These are phyloP conservation scores for Pelargonium citronellum DNA, from an alignment of 441 rosid species.

Conservation along the genomic window DNA sequence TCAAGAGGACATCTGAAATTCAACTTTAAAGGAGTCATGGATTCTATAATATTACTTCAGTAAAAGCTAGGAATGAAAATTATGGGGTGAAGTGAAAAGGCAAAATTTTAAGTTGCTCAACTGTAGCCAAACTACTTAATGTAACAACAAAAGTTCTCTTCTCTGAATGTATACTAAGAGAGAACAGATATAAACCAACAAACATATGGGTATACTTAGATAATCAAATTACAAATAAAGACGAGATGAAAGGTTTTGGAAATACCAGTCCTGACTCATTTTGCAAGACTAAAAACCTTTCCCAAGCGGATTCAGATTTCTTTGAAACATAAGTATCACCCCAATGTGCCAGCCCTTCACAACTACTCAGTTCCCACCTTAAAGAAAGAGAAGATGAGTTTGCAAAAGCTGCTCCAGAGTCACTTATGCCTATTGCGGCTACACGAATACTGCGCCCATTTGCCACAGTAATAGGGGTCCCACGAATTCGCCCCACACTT, in stretches of 20 bases:
- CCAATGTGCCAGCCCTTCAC: conserved; percentile 77
- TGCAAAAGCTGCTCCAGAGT: conserved; percentile 72
- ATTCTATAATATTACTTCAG: background rate
- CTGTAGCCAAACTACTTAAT: conserved; percentile 1
- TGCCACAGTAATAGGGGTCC: conserved; percentile 69
- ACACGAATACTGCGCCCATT: conserved; percentile 77
- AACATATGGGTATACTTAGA: background rate
- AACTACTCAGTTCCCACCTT: conserved; percentile 71
- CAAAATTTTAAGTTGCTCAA: background rate
- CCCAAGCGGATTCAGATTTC: conserved; percentile 66
- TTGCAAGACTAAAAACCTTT: conserved; percentile 67
- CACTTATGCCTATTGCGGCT: conserved; percentile 71
- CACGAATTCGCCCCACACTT: conserved; percentile 48
- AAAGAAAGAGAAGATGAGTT: conserved; percentile 84
- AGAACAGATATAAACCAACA: background rate
- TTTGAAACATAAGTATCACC: conserved; percentile 45
- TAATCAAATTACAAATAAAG: conserved; percentile 10
- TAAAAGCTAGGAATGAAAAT: background rate
- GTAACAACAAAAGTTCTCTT: background rate
- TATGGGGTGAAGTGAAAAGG: background rate
- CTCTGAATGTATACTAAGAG: background rate
- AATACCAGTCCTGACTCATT: conserved; percentile 82
- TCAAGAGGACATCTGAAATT: background rate
- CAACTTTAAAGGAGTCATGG: background rate
- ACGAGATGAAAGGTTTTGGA: conserved; percentile 19